phyloP scores from a whole-genome alignment of 306 rosid species.

The Vigna unguiculata region DNA sequence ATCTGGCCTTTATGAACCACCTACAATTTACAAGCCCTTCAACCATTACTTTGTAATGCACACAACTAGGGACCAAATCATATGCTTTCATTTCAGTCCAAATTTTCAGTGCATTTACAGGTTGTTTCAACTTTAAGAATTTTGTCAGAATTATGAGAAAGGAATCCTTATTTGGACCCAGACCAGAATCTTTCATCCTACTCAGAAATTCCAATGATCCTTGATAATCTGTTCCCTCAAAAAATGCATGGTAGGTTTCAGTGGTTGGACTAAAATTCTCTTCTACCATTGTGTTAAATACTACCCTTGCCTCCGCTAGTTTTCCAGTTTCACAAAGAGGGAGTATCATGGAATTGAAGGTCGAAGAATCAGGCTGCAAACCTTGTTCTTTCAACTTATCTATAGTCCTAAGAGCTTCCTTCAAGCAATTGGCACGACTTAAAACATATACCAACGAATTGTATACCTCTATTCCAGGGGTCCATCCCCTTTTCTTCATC shows the following conservation, averaged over 20 bases:
- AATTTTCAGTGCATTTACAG: constrained; percentile 71
- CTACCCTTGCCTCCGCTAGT: constrained; percentile 66
- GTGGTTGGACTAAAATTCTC: constrained; percentile 71
- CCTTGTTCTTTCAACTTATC: constrained; percentile 71
- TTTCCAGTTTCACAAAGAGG: constrained; percentile 78
- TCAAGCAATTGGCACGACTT: constrained; percentile 68
- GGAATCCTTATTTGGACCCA: constrained; percentile 67
- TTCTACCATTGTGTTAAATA: constrained; percentile 64
- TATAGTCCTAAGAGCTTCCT: constrained; percentile 80
- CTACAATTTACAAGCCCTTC: constrained; percentile 70
- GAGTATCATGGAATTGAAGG: constrained; percentile 76
- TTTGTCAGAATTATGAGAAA: constrained; percentile 64
- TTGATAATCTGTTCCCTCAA: constrained; percentile 66
- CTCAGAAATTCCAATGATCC: constrained; percentile 69
- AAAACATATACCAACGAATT: constrained; percentile 76
- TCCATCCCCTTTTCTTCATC: constrained; percentile 80
- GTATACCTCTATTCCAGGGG: constrained; percentile 67
- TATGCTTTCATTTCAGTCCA: constrained; percentile 73
- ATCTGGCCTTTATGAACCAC: constrained; percentile 68
- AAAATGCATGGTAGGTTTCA: constrained; percentile 86
- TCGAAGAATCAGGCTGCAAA: constrained; percentile 73
- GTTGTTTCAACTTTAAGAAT: constrained; percentile 66
- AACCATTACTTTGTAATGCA: constrained; percentile 67
- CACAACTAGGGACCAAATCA: constrained; percentile 58
- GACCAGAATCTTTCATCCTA: constrained; percentile 67